phyloP scores from a whole-genome alignment of 1,284 basidiomycete species.

The Mycosarcoma maydis region DNA sequence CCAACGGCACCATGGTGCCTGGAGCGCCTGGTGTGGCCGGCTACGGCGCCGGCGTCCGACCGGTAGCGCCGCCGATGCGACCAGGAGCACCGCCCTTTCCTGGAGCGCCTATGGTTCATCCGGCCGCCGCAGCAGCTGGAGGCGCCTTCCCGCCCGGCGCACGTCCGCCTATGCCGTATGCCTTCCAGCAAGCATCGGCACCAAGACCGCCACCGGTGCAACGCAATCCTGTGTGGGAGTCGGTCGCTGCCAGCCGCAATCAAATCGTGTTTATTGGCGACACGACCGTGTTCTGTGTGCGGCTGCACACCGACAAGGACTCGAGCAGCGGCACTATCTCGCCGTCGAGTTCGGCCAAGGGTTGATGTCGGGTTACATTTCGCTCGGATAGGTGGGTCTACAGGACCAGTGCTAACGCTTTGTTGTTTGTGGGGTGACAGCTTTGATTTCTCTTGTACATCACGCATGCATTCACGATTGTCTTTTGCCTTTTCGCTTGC shows the following conservation, averaged over 20 bases:
- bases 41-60: constrained; percentile 17
- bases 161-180: constrained; percentile 47
- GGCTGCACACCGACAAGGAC: constrained; percentile 47
- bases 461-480: constrained; percentile 29
- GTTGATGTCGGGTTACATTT: too few relatives aligned
- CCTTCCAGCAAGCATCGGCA: constrained; percentile 33
- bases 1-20: constrained; percentile 33
- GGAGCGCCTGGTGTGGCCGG: constrained; percentile 27
- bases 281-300: constrained; percentile 57
- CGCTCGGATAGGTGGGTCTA: too few relatives aligned
- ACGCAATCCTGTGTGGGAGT: constrained; percentile 63
- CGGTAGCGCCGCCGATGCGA: constrained; percentile 31
- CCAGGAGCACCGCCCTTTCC: constrained; percentile 27
- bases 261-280: constrained; percentile 65
- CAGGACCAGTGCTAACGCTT: too few relatives aligned
- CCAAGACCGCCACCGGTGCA: constrained; percentile 45
- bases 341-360: constrained; percentile 35
- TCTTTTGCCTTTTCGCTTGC: not conserved
- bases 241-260: constrained; percentile 57
- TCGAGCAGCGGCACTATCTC: constrained; percentile 29
- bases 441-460: constrained; percentile 9
- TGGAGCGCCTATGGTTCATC: constrained; percentile 36
- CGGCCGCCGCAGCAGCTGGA: constrained; percentile 5
- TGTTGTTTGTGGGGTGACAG: too few relatives aligned
- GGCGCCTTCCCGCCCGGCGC: constrained; percentile 20